Evolutionary conservation across 148 eudicot genomes (phyloP), one percentile per base, ranked within the genome.

Genomic region (Rhododendron kiyosumense): DNA sequence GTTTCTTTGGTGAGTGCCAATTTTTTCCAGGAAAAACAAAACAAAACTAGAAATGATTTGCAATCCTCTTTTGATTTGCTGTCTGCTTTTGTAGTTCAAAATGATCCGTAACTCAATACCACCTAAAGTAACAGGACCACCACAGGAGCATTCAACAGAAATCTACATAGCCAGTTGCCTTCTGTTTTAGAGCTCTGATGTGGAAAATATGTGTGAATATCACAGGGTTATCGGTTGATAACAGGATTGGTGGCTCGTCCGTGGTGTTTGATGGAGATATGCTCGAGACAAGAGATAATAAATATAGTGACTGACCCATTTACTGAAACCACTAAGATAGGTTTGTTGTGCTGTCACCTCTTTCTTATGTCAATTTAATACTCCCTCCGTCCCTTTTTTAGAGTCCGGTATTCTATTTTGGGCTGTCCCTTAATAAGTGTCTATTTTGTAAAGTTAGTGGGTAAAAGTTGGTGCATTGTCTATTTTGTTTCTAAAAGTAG

Each of bases 241-340:
- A 88, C 93, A 41, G 93, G 92, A 45, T 82, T 96, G 87, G 96
- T 89, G 80, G 89, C 92, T 89, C 95, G 98, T 52, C 89, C 94
- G 51, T 96, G 99, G 98, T 93, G 91, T 88, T 90, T 96, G 90
- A 90, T 92, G 90, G 99, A 95, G 91, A 91, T 95, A 79, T 91
- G 96, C 90, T 91, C 97, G 45, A 93, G 92, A 84, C 92, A 88
- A 84, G 97, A 96, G 89, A 94, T 96, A 81, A 90, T 96, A 84
- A 91, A 87, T 88, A 88, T 92, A 67, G 89, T 96, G 57, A 91
- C 95, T 51, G 94, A 96, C 82, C 38, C 97, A 78, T 85, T 83
- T 84, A 89, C 88, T 69, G 98, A 96, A 89, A 93, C 93, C 88
- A 89, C 91, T 5, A 96, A 96, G 89, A 92, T 90, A 89, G 98